Evolutionary conservation across 768 basidiomycete genomes (phyloP).

Genomic region (Macrocybe gigantea): DNA sequence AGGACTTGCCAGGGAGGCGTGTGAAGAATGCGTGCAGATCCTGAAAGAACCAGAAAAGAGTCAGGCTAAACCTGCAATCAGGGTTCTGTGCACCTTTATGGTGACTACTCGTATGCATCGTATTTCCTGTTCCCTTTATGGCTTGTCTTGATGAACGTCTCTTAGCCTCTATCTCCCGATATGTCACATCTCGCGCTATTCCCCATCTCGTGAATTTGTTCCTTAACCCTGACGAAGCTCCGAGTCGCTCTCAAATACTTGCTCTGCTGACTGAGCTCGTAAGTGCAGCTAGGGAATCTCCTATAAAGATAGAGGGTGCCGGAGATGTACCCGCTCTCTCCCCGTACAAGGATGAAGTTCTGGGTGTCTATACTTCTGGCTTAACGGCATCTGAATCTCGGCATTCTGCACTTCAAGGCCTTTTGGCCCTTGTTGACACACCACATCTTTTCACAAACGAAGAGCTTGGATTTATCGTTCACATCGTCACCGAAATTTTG

Average conservation of each 20-base stretch:
- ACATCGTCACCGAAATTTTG: constrained; percentile 67
- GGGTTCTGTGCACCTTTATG: constrained; percentile 73
- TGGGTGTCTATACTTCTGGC: constrained; percentile 58
- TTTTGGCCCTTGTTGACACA: constrained; percentile 64
- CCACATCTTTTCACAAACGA: constrained; percentile 55
- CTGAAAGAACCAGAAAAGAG: constrained; percentile 91
- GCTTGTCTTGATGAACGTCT: not conserved
- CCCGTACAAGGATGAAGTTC: constrained; percentile 70
- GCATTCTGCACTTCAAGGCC: constrained; percentile 55
- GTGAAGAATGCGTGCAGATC: constrained; percentile 74
- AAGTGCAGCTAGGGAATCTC: constrained; percentile 42
- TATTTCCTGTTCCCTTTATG: constrained; percentile 4
- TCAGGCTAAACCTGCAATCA: constrained; percentile 84
- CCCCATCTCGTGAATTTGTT: constrained; percentile 78
- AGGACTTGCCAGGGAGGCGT: constrained; percentile 68
- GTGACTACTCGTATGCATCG: constrained; percentile 65
- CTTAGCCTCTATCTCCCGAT: constrained; percentile 63
- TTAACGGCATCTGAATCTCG: constrained; percentile 46
- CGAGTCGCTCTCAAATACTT: constrained; percentile 62
- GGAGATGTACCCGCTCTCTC: constrained; percentile 33
- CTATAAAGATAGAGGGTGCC: constrained; percentile 13
- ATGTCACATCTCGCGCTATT: constrained; percentile 60
- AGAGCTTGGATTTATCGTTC: constrained; percentile 77
- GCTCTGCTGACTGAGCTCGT: constrained; percentile 63
- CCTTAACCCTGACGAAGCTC: constrained; percentile 61